Conservation (phyloP, 2,329 filamentous ascomycete species). For the Penicillium sp. region DNA sequence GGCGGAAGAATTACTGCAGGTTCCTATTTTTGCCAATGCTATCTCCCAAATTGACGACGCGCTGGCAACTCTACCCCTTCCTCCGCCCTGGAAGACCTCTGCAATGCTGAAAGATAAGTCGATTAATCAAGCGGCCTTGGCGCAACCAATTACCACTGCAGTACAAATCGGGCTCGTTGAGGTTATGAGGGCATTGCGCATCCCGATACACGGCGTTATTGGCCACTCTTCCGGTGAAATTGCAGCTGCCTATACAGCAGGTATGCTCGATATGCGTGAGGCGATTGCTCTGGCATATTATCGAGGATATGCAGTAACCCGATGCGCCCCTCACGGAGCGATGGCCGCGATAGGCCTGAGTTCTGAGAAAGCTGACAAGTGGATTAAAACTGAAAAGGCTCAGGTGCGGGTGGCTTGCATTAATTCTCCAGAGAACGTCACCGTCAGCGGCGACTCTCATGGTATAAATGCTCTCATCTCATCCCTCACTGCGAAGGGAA, state of each 20-base stretch:
- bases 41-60: too few relatives aligned
- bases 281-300: neutral
- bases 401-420: slow-evolving; percentile 26
- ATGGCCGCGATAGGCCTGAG: neutral
- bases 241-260: slow-evolving; percentile 44
- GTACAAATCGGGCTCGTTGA: slow-evolving; percentile 29
- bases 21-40: too few relatives aligned
- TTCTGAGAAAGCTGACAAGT: neutral
- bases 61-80: too few relatives aligned
- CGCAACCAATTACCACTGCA: neutral
- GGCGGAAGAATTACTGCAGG: slow-evolving; percentile 26
- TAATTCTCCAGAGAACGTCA: slow-evolving; percentile 35
- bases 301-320: neutral
- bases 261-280: slow-evolving; percentile 13
- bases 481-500: slow-evolving; percentile 15
- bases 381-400: neutral
- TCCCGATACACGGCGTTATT: slow-evolving; percentile 21
- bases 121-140: neutral
- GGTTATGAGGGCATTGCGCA: slow-evolving; percentile 20
- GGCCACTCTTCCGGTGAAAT: slow-evolving; percentile 34
- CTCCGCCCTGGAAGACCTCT: too few relatives aligned
- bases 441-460: slow-evolving; percentile 28
- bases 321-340: neutral
- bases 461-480: slow-evolving; percentile 16
- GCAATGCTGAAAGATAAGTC: too few relatives aligned